Evolutionary conservation across 139 green algal species (phyloP), one percentile per base, ranked within the genome.

Genomic region (Eudorina sp.): DNA sequence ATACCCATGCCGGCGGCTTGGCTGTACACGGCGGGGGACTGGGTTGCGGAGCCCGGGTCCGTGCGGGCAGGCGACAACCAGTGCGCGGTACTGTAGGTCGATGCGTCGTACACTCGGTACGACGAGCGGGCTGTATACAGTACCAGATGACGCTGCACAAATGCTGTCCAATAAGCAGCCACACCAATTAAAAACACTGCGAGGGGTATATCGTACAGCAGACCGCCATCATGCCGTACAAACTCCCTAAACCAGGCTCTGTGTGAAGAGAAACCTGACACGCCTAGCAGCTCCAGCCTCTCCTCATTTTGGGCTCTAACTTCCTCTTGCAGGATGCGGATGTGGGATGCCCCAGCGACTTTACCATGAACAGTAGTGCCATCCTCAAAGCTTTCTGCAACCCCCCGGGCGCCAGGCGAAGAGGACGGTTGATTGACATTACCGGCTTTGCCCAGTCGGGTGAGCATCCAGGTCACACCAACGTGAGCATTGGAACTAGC

Each of bases 71-170:
- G 34, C 46, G 73, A 48, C 48, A 88, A 68, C 66, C 86, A 90
- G 48, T 23, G 48, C 6, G 89, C 91, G 7, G 53, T 38, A 25
- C 75, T 68, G 25, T 31, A 73, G 55, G 77, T 76, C n/a, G 77
- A 18, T 5, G 68, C 85, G 58, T 94, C 89, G 76, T 94, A 94
- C 9, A 92, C 76, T 0, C 77, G 40, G 66, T 92, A 94, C 4
- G 40, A 46, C 1, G 82, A 11, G 4, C 79, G 69, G 9, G 91
- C 88, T n/a, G 55, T 31, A 62, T 91, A 82, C 5, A 88, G 29
- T 5, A 72, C 45, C 40, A 78, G 85, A 72, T 85, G 29, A 19
- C 38, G 53, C 0, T 53, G 19, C 21, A 86, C 75, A 62, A 78
- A 90, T 23, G 70, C 48, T 4, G 89, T 92, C 58, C 86, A 83